phyloP scores from a whole-genome alignment of 2,329 filamentous ascomycete species.

The Trichophyton simii region DNA sequence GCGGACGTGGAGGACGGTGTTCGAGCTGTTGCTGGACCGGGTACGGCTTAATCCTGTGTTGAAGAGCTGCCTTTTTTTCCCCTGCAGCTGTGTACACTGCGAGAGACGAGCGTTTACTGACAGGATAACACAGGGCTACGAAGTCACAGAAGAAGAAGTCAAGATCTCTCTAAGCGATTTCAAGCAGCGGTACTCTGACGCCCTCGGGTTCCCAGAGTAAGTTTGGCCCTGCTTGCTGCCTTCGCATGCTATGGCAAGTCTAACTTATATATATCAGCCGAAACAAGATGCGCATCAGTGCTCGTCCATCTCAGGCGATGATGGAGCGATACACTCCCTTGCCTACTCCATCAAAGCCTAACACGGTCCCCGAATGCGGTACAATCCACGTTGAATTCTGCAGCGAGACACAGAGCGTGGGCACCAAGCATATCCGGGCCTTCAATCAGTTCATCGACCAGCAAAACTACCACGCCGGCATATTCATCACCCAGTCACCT shows the following conservation, averaged over 20 bases:
- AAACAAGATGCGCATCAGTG: constrained; percentile 73
- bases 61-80: background rate
- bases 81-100: background rate
- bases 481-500: constrained; percentile 72
- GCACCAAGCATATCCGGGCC: constrained; percentile 80
- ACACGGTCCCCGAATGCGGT: constrained; percentile 54
- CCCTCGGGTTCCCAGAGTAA: constrained; percentile 65
- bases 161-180: constrained; percentile 78
- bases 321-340: constrained; percentile 68
- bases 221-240: constrained; percentile 19
- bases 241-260: background rate
- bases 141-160: constrained; percentile 79
- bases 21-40: constrained; percentile 87
- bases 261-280: constrained; percentile 45
- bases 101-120: background rate
- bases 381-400: constrained; percentile 92
- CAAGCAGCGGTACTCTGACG: constrained; percentile 55
- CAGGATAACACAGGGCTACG: constrained; percentile 59
- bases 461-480: constrained; percentile 75
- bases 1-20: constrained; percentile 85
- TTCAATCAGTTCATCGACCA: constrained; percentile 73
- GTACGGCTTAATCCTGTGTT: constrained; percentile 42
- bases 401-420: constrained; percentile 57
- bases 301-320: constrained; percentile 73
- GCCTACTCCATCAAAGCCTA: constrained; percentile 54